Evolutionary conservation across 306 rosid genomes (phyloP).

Genomic region (Heteromeles arbutifolia): DNA sequence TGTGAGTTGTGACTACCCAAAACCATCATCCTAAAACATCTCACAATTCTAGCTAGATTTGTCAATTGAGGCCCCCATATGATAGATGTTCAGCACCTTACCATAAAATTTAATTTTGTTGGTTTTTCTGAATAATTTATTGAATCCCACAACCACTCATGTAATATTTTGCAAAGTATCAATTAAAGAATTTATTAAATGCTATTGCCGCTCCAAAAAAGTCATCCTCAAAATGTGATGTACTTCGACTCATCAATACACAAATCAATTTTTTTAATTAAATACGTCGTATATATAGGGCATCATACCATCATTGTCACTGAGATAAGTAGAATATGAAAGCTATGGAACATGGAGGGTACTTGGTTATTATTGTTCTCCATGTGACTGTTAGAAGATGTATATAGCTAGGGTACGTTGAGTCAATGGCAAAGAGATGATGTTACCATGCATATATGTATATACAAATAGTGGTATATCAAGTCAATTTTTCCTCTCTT

Average conservation of each 20-base stretch:
- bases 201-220: no score
- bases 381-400: background rate
- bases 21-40: background rate
- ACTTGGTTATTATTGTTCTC: background rate
- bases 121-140: background rate
- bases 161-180: no score
- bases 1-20: background rate
- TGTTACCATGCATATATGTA: background rate
- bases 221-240: background rate
- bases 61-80: no score
- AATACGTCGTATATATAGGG: background rate
- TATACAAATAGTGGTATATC: background rate
- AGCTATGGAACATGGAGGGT: background rate
- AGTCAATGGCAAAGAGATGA: background rate
- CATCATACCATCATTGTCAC: background rate
- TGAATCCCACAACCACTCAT: background rate
- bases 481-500: background rate
- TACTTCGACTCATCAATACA: background rate
- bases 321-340: background rate
- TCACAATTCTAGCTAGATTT: background rate
- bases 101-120: background rate
- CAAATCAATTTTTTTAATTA: background rate
- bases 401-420: background rate
- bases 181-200: background rate
- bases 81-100: no score